Evolutionary conservation across 495 filamentous ascomycete genomes (phyloP).

Genomic region (Trichoderma erinaceum): DNA sequence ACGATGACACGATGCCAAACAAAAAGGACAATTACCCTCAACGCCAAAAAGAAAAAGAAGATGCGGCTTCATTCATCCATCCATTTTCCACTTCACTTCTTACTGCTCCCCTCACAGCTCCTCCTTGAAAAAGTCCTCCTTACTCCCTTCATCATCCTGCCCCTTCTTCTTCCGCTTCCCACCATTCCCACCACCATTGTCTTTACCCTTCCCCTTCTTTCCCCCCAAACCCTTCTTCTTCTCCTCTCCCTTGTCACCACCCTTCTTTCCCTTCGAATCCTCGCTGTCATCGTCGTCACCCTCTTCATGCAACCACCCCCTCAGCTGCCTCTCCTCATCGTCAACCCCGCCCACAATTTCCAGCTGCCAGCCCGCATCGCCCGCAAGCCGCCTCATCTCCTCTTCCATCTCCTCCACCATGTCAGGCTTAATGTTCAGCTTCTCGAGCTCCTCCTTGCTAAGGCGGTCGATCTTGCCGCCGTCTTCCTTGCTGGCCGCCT

Average conservation of each 20-base stretch:
- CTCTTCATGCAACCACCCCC: constrained; percentile 23
- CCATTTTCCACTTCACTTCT: neutral
- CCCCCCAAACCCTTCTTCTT: neutral
- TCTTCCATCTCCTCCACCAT: constrained; percentile 52
- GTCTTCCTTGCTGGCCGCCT: constrained; percentile 40
- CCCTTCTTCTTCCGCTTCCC: neutral
- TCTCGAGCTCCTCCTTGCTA: constrained; percentile 57
- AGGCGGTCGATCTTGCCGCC: constrained; percentile 50
- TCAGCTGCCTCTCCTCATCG: constrained; percentile 35
- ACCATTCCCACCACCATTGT: too few relatives aligned
- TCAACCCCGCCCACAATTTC: constrained; percentile 42
- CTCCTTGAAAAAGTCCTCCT: constrained; percentile 44
- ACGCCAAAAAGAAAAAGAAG: neutral
- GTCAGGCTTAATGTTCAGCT: constrained; percentile 62
- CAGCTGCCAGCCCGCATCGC: constrained; percentile 51
- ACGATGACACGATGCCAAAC: neutral
- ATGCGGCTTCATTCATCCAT: neutral
- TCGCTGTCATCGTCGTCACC: constrained; percentile 36
- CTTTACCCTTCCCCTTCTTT: constrained; percentile 1
- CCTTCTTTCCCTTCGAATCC: neutral
- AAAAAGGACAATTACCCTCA: neutral
- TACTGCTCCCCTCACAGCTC: constrained; percentile 29
- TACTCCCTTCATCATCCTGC: constrained; percentile 31
- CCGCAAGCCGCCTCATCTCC: constrained; percentile 45
- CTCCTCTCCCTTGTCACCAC: constrained; percentile 2